phyloP scores from a whole-genome alignment of 352 stramenopile genomes.

The Phytophthora capsici region DNA sequence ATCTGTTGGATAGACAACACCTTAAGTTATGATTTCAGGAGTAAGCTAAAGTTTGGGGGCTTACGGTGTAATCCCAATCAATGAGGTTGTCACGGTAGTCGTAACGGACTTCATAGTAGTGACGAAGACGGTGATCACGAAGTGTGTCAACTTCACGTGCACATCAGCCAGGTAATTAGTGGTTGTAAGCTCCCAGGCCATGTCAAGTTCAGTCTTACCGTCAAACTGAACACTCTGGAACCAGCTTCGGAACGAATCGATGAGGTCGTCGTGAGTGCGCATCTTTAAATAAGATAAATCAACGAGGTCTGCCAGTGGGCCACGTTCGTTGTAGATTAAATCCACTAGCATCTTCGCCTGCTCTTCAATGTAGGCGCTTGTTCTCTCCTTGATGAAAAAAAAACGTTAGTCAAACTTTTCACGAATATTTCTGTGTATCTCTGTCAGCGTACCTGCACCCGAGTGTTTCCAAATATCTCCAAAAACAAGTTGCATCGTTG shows the following conservation, averaged over 20 bases:
- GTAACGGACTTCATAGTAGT: conserved; percentile 93
- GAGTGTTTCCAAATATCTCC: conserved; percentile 94
- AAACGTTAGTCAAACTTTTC: background rate
- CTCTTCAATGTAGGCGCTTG: conserved; percentile 82
- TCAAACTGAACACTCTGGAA: conserved; percentile 74
- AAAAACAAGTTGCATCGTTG: conserved; percentile 91
- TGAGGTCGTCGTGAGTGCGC: conserved; percentile 88
- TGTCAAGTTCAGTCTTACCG: conserved; percentile 36
- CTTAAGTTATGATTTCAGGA: too few relatives aligned
- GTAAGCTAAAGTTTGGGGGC: background rate
- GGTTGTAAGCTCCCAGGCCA: background rate
- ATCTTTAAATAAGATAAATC: conserved; percentile 92
- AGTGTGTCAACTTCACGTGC: conserved; percentile 60
- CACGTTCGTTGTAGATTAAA: conserved; percentile 75
- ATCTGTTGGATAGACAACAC: conserved; percentile 54
- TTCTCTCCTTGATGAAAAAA: conserved; percentile 63
- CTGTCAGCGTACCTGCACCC: conserved; percentile 67
- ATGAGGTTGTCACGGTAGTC: conserved; percentile 93
- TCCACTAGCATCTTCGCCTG: conserved; percentile 73
- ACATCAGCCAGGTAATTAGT: background rate
- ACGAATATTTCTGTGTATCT: too few relatives aligned
- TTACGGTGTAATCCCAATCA: conserved; percentile 95
- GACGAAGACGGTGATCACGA: conserved; percentile 88
- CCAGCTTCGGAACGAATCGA: conserved; percentile 89
- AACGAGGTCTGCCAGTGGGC: conserved; percentile 64